Evolutionary conservation across 148 eudicot genomes (phyloP), one percentile per base, ranked within the genome.

Genomic region (Fagopyrum homotropicum): DNA sequence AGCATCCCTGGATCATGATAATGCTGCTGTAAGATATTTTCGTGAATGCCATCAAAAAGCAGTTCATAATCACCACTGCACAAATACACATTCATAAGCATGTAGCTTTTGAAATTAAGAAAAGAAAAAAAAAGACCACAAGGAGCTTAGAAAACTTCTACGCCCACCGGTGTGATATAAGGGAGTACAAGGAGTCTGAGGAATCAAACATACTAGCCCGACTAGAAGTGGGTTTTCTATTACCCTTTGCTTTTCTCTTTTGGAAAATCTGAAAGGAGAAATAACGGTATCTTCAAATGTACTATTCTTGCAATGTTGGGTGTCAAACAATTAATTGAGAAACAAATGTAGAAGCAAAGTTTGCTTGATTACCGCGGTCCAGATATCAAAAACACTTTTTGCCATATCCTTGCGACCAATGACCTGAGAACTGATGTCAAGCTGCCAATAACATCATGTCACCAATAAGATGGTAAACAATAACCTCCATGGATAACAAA

Each of bases 1-100:
- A 79, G 84, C 92, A 96, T 85, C 82, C 89, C 30, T 59, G 99
- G 99, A 79, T 96, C 99, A 81, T 86, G 91, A 88, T 96, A 90
- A 79, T 77, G 87, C 46, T 88, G 86, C 79, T 86, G 91, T 83
- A 96, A 79, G 56, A 90, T 87, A 78, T 96, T 96, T 80, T 92
- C 99, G 77, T 96, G 89, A 74, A 96, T 85, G 73, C 99, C 99
- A 73, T 96, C 98, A 61, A 84, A 81, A 76, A 96, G 81, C 79
- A 88, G 76, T 74, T 96, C 99, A 79, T 86, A 88, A 81, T 92
- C 97, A 40, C 97, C 93, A 45, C 99, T 96, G 91, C 77, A 80
- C 16, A 61, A 45, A 97, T 96, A 90, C 77, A 80, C 16, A 61
- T 45, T 56, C 77, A 45, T 47, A 61, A 63, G 35, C 59, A 75